phyloP scores from a whole-genome alignment of 2,329 filamentous ascomycete species.

The Cladophialophora immunda region DNA sequence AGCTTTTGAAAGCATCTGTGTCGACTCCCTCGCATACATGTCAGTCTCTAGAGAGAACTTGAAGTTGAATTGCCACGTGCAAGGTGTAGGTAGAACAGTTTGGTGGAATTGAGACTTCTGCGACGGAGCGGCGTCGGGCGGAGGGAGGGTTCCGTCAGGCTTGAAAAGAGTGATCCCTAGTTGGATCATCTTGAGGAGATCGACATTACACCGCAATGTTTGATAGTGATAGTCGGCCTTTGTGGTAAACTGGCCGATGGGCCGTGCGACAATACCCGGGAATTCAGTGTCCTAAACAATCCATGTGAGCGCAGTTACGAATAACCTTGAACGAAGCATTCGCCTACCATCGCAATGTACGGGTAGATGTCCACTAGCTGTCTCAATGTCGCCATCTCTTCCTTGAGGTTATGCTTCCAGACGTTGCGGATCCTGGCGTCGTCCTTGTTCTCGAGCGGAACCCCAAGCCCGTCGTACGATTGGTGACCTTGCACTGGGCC shows the following conservation, averaged over 20 bases:
- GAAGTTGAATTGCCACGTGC: slow-evolving; percentile 99
- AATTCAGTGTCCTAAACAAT: slow-evolving; percentile 87
- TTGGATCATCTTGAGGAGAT: slow-evolving; percentile 96
- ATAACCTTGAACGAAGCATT: neutral
- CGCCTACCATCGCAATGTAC: slow-evolving; percentile 91
- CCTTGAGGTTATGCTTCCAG: slow-evolving; percentile 89
- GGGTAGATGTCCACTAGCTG: slow-evolving; percentile 88
- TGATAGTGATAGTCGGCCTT: slow-evolving; percentile 99
- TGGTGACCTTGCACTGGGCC: slow-evolving; percentile 71
- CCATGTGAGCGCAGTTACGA: slow-evolving; percentile 35
- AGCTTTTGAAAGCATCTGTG: slow-evolving; percentile 85
- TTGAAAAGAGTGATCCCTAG: slow-evolving; percentile 95
- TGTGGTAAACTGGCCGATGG: slow-evolving; percentile 91
- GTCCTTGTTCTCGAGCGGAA: slow-evolving; percentile 50
- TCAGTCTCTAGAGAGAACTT: slow-evolving; percentile 92
- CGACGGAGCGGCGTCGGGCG: slow-evolving; percentile 65
- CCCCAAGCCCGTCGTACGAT: slow-evolving; percentile 39
- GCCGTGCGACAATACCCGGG: slow-evolving; percentile 93
- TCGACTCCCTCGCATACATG: slow-evolving; percentile 97
- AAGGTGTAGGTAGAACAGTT: slow-evolving; percentile 68
- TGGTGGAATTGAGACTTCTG: slow-evolving; percentile 61
- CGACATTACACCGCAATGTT: slow-evolving; percentile 94
- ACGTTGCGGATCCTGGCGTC: slow-evolving; percentile 92
- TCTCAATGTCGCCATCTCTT: slow-evolving; percentile 87
- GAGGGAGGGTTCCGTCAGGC: slow-evolving; percentile 83